Percentiles rank a stretch among this genome's conserved stretches.
Conservation (phyloP, 1,284 basidiomycete species). For the Marasmius oreades region DNA sequence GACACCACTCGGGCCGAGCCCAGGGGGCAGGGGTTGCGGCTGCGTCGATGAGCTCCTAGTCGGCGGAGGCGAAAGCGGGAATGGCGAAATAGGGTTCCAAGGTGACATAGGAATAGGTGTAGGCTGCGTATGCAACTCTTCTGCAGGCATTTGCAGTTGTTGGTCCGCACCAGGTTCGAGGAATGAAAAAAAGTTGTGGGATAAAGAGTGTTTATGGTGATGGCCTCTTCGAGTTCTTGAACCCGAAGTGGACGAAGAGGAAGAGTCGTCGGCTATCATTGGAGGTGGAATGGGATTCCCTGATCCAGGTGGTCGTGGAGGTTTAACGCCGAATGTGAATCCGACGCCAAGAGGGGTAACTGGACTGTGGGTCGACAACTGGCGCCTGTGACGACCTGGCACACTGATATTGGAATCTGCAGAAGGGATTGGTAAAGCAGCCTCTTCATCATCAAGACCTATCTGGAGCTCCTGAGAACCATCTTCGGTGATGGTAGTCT, state of each 20-base stretch:
- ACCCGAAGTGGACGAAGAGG: constrained; percentile 24
- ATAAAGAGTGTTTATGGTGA: constrained; percentile 91
- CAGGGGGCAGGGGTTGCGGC: background rate
- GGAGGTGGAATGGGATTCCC: constrained; percentile 12
- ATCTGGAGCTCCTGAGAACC: constrained; percentile 53
- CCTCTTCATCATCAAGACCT: constrained; percentile 38
- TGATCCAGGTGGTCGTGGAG: constrained; percentile 28
- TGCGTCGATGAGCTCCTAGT: background rate
- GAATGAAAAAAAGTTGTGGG: constrained; percentile 92
- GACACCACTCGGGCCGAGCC: background rate
- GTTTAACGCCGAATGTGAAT: constrained; percentile 62
- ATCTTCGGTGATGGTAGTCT: constrained; percentile 62
- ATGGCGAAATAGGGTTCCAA: constrained; percentile 45
- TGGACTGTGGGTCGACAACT: constrained; percentile 26
- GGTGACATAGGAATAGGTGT: constrained; percentile 50
- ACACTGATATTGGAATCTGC: constrained; percentile 36
- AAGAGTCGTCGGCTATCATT: constrained; percentile 19
- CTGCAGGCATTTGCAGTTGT: constrained; percentile 8
- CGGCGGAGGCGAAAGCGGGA: constrained; percentile 17
- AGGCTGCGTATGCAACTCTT: constrained; percentile 43
- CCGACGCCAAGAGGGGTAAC: constrained; percentile 50
- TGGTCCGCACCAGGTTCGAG: constrained; percentile 54
- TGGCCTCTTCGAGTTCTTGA: constrained; percentile 62
- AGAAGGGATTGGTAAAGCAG: constrained; percentile 45
- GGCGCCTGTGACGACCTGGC: constrained; percentile 7